These are phyloP conservation scores for Papiliotrema nemorosa DNA, from an alignment of 1,284 basidiomycete genomes.

Conservation along the genomic window DNA sequence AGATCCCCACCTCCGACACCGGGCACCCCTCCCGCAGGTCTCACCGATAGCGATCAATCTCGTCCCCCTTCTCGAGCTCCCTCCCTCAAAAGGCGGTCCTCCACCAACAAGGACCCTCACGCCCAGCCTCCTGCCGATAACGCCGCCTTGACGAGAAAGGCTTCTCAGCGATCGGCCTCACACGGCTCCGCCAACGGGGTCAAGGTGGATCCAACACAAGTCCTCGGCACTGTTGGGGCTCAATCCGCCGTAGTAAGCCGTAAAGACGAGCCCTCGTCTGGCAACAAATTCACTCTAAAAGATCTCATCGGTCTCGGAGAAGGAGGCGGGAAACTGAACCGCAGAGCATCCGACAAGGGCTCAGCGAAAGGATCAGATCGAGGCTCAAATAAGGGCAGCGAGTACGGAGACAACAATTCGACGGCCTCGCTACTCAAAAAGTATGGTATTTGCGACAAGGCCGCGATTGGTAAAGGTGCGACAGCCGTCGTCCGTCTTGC, in stretches of 20 bases:
- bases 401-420: slow-evolving; percentile 37
- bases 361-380: slow-evolving; percentile 53
- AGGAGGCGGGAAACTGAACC: slow-evolving; percentile 62
- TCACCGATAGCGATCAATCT: slow-evolving; percentile 34
- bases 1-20: slow-evolving; percentile 39
- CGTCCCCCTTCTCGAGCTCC: slow-evolving; percentile 38
- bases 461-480: slow-evolving; percentile 95
- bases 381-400: slow-evolving; percentile 43
- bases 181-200: slow-evolving; percentile 11
- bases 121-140: slow-evolving; percentile 28
- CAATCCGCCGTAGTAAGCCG: slow-evolving; percentile 21
- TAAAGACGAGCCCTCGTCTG: slow-evolving; percentile 46
- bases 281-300: slow-evolving; percentile 75
- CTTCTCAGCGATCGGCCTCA: slow-evolving; percentile 27
- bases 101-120: slow-evolving; percentile 24
- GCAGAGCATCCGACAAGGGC: slow-evolving; percentile 68
- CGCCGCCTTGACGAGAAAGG: slow-evolving; percentile 17
- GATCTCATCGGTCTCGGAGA: slow-evolving; percentile 61
- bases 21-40: slow-evolving; percentile 18
- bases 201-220: slow-evolving; percentile 12
- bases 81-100: slow-evolving; percentile 31
- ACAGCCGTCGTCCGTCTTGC: slow-evolving; percentile 94
- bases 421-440: slow-evolving; percentile 67
- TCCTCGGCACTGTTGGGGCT: slow-evolving; percentile 17
- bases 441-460: slow-evolving; percentile 95